A percentile compares a stretch with the other conserved stretches of the same genome.
phyloP scores from a whole-genome alignment of 768 basidiomycete species.

The Brasilioporus rufonigricans region DNA sequence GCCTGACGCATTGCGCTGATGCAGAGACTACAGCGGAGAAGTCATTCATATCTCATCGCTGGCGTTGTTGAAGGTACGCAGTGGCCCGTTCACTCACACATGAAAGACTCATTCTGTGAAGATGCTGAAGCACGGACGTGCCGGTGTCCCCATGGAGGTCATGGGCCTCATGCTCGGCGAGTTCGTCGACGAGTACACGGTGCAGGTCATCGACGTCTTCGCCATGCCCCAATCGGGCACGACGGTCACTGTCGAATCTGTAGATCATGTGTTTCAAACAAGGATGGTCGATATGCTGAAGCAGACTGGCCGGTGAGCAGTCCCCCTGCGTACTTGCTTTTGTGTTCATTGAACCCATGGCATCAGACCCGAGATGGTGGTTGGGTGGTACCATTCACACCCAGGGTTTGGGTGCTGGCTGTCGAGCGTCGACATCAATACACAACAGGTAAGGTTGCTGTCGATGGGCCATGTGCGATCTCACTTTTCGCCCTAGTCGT shows the following conservation, averaged over 20 bases:
- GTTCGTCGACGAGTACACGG: conserved; percentile 96
- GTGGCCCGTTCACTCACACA: not conserved
- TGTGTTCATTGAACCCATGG: conserved; percentile 4
- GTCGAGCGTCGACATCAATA: conserved; percentile 98
- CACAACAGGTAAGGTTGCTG: conserved; percentile 71
- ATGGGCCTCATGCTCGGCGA: conserved; percentile 99
- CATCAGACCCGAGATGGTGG: conserved; percentile 89
- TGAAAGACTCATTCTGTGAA: conserved; percentile 32
- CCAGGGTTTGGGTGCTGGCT: conserved; percentile 99
- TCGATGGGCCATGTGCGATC: conserved; percentile 1
- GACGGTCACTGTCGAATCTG: conserved; percentile 95
- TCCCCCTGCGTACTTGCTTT: not conserved
- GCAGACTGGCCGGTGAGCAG: conserved; percentile 88
- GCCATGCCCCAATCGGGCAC: conserved; percentile 99
- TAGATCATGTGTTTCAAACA: conserved; percentile 97
- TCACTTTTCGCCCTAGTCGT: conserved; percentile 60
- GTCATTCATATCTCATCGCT: conserved; percentile 97
- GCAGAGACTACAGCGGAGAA: conserved; percentile 59
- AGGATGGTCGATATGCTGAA: conserved; percentile 99
- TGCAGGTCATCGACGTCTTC: conserved; percentile 94
- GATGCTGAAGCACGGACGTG: conserved; percentile 99
- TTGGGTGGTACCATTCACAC: conserved; percentile 99
- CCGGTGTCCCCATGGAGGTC: conserved; percentile 99
- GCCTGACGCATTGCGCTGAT: conserved; percentile 1
- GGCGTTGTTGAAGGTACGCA: conserved; percentile 86